phyloP scores from a whole-genome alignment of 768 basidiomycete genomes.

The Boletus sp. region DNA sequence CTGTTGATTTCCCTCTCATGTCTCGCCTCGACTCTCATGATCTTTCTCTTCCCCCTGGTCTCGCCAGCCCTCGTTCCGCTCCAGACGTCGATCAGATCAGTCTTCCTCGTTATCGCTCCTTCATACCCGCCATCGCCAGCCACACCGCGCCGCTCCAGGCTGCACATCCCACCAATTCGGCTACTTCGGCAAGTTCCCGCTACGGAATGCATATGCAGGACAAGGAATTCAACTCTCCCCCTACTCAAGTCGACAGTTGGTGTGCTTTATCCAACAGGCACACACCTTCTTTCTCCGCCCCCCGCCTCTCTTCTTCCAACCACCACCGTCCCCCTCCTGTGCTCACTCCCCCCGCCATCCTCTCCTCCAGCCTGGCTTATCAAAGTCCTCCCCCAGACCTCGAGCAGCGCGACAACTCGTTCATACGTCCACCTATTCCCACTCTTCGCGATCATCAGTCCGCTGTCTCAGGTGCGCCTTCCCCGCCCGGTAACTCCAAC shows the following conservation, averaged over 20 bases:
- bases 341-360: conserved; percentile 21
- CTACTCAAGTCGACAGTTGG: conserved; percentile 30
- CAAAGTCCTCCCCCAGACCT: conserved; percentile 17
- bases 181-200: conserved; percentile 32
- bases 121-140: conserved; percentile 4
- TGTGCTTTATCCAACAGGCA: conserved; percentile 34
- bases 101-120: conserved; percentile 13
- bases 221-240: conserved; percentile 33
- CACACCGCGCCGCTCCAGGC: conserved; percentile 9
- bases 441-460: conserved; percentile 18
- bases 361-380: conserved; percentile 15
- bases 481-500: conserved; percentile 28
- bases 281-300: conserved; percentile 22
- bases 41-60: conserved; percentile 35
- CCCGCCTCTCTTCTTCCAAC: conserved; percentile 40
- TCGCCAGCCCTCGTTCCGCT: conserved; percentile 25
- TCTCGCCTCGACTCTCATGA: conserved; percentile 43
- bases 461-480: conserved; percentile 10
- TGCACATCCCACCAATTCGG: conserved; percentile 15
- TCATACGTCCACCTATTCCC: conserved; percentile 17
- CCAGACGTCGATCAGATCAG: conserved; percentile 31
- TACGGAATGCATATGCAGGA: conserved; percentile 35
- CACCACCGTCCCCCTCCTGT: conserved; percentile 42
- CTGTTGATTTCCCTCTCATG: conserved; percentile 31
- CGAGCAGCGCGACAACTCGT: conserved; percentile 18